A percentile compares a stretch with the other conserved stretches of the same genome.
These are phyloP conservation scores for Fusarium dimerum DNA, from an alignment of 2,329 filamentous ascomycete species.

Conservation along the genomic window DNA sequence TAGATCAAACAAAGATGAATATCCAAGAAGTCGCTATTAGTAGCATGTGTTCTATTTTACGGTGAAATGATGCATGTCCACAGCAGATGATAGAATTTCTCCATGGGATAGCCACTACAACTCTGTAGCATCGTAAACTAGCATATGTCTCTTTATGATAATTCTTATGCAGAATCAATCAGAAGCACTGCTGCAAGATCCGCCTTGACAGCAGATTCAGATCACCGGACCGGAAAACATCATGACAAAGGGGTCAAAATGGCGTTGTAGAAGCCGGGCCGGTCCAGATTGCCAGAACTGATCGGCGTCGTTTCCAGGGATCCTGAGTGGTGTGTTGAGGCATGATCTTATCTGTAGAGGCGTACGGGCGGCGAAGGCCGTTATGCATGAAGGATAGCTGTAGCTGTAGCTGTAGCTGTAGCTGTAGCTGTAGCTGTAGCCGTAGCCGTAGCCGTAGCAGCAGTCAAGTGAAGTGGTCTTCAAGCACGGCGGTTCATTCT, in stretches of 20 bases:
- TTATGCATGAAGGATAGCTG: constrained; percentile 12
- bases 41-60: not conserved
- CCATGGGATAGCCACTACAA: not conserved
- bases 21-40: not conserved
- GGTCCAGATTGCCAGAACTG: not conserved
- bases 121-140: not conserved
- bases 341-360: not conserved
- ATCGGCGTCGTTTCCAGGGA: not conserved
- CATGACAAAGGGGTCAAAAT: not conserved
- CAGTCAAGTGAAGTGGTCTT: constrained; percentile 5
- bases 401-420: not conserved
- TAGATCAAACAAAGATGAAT: not conserved
- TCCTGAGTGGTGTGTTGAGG: not conserved
- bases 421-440: not conserved
- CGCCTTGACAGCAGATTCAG: not conserved
- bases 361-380: constrained; percentile 17
- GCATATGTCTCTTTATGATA: not conserved
- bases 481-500: constrained; percentile 19
- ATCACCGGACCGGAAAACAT: not conserved
- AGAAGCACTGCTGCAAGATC: not conserved
- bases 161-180: not conserved
- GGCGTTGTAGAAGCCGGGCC: not conserved
- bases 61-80: not conserved
- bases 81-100: not conserved
- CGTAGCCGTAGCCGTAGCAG: not conserved